These are phyloP conservation scores for Geotrichum restrictum DNA, from an alignment of 1,139 yeast genomes.

Conservation along the genomic window DNA sequence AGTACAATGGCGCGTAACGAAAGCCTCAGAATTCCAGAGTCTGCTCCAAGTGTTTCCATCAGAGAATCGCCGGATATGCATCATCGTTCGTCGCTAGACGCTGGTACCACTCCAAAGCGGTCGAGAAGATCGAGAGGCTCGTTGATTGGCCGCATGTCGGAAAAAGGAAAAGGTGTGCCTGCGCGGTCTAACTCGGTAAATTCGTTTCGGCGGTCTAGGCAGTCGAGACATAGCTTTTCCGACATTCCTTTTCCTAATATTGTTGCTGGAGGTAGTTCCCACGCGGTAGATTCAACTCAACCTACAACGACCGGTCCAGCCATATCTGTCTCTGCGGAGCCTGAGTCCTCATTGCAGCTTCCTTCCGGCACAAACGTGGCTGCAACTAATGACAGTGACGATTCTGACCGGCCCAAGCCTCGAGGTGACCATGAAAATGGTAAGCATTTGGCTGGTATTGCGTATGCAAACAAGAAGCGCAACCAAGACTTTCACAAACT, in stretches of 20 bases:
- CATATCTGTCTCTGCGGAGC: neutral
- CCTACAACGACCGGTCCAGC: neutral
- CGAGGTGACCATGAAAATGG: slow-evolving; percentile 39
- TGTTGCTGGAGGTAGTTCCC: too few relatives aligned
- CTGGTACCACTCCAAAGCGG: slow-evolving; percentile 7
- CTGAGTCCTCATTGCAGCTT: neutral
- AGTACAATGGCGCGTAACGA: neutral
- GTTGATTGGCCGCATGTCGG: slow-evolving; percentile 11
- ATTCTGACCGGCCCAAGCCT: slow-evolving; percentile 10
- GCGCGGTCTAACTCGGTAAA: slow-evolving; percentile 1
- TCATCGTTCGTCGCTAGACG: neutral
- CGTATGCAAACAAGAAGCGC: slow-evolving; percentile 60
- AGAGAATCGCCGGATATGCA: neutral
- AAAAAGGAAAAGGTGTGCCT: neutral
- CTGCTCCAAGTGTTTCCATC: neutral
- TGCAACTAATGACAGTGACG: slow-evolving; percentile 1
- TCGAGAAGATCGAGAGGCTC: slow-evolving; percentile 5
- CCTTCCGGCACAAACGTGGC: neutral
- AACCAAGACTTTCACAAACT: slow-evolving; percentile 75
- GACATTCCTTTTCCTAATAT: neutral
- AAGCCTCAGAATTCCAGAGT: slow-evolving; percentile 2
- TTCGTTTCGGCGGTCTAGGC: neutral
- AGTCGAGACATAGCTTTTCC: slow-evolving; percentile 6
- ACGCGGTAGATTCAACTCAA: neutral
- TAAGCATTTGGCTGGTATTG: slow-evolving; percentile 42